Base-by-base conservation (phyloP, 2,329 filamentous ascomycete species). In the Xylaria sp. region DNA sequence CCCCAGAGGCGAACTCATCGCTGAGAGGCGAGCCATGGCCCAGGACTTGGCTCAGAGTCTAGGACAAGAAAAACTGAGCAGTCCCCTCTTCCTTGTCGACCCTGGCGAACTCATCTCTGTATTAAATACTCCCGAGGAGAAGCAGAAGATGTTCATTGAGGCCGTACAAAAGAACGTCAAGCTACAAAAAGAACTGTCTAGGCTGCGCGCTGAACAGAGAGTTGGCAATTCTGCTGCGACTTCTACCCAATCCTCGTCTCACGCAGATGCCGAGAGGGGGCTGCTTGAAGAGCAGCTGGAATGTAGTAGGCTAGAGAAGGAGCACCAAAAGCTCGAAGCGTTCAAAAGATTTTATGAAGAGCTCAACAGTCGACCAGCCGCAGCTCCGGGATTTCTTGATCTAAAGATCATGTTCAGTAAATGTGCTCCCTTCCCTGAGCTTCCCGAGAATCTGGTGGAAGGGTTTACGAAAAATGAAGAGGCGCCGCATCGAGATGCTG, bases 121-220 rank as follows among this genome's bases (percentile, higher is more conserved):
- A 14, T 72, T 77, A 19, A 66, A 77, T 2, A 77, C 79, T 21
- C 69, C 81, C 0, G 79, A 77, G 35, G 85, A 84, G 0, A 70
- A 83, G 15, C 82, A 86, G 52, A 79, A 78, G 67, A 81, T 84
- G 35, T 89, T 87, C 65, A 70, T 88, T 31, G 80, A 83, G 49
- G 84, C 83, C 1, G 71, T 87, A 5, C 78, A 78, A 60, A 80
- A 79, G 17, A 87, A 88, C 68, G 65, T 82, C 15, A 79, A 80
- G 53, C 85, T 85, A 1, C 79, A 79, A 19, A 76, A 77, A 38
- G 79, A 84, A 51, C 85, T 84, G 65, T 75, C 79, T 17, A 72
- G 74, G 28, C 68, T 78, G 17, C 73, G 74, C 8, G 70, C 75
- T n/a, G 66, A 75, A 42, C 72, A 70, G 60, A 58, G 67, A 64